Base-by-base conservation (phyloP, 345 rosid species). In the Corchorus capsularis region DNA sequence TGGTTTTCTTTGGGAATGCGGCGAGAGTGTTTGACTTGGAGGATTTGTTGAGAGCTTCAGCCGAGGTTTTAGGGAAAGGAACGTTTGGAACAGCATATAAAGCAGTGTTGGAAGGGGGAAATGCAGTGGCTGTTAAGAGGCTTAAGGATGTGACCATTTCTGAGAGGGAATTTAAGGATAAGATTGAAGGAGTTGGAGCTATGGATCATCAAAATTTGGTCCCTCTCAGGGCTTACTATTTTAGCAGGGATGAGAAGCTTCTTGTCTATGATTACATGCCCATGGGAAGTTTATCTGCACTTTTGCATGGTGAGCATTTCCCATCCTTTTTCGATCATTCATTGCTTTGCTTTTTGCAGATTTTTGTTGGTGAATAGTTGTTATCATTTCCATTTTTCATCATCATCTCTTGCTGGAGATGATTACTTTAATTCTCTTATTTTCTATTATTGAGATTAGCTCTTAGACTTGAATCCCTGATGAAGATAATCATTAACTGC, bases 271-370 rank as follows among this genome's bases (percentile, higher is more conserved):
- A 96, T 87, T 96, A 90, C 90, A 90, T 96, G 99, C 79, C 96
- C 46, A 94, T 88, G 97, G 99, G 99, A 81, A 96, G 99, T 88
- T 86, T 96, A 77, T 96, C 99, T 68, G 97, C 99, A 46, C 97
- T 94, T 54, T 17, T 45, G 74, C 74, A 70, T 53, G 74, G 74
- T 70, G 74, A 70, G 56, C 56, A 47, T 27, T 27, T 27, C 27
- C 34, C 19, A 10, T n/a, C 52, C n/a, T 15, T 34, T 20, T 61
- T 61, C 22, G 47, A 17, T 8, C 20, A 39, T 37, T 63, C 39
- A 63, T 17, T 63, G 20, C 20, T 64, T n/a, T n/a, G 10, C 27
- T 63, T 63, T 63, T 37, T 8, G 13, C 68, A 63, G 49, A 39
- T 39, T 64, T 64, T 37, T 39, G 47, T 32, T 60, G 64, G 16